Evolutionary conservation across 306 rosid genomes (phyloP), one percentile per base, ranked within the genome.

Genomic region (Quercus alba): DNA sequence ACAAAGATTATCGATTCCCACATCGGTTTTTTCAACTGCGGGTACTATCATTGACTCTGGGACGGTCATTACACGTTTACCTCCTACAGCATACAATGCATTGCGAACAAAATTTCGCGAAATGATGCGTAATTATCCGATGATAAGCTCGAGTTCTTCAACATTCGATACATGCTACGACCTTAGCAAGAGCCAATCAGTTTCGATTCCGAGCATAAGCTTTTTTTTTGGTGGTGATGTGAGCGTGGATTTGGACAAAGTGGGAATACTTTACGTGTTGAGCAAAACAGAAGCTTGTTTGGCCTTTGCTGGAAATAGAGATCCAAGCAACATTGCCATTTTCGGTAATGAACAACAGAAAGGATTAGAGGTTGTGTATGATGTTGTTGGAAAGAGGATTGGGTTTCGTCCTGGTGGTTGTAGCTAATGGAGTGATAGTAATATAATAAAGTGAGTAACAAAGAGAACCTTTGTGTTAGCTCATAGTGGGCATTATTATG

Each of bases 21-120:
- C 88, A 1, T 70, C 90, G 6, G 70, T 82, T 0, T 93, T 90
- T 75, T 80, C 91, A 20, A 0, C 82, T 0, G 73, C 85, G 0
- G 94, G 93, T 5, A 64, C 85, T 12, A 85, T 93, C 21, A 90
- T 93, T 4, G 98, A 93, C 78, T 91, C 98, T 2, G 98, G 97
- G 23, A 91, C 97, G 1, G 94, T 91, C 4, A 87, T 93, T 73
- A 56, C 94, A 0, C 84, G 94, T 12, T 70, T 93, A 26, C 94
- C 93, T 0, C 91, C 94, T 0, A 73, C 80, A 1, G 98, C 91
- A 0, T 93, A 93, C 61, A 6, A 8, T 0, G 59, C 85, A 11
- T 71, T 93, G 72, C 78, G 84, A 5, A 49, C 55, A 7, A 82
- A 63, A 3, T 88, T 93, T 63, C 75, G 74, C 4, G 21, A 51